Evolutionary conservation across 495 filamentous ascomycete species (phyloP).

Genomic region (Astrothelium subdiscretum): DNA sequence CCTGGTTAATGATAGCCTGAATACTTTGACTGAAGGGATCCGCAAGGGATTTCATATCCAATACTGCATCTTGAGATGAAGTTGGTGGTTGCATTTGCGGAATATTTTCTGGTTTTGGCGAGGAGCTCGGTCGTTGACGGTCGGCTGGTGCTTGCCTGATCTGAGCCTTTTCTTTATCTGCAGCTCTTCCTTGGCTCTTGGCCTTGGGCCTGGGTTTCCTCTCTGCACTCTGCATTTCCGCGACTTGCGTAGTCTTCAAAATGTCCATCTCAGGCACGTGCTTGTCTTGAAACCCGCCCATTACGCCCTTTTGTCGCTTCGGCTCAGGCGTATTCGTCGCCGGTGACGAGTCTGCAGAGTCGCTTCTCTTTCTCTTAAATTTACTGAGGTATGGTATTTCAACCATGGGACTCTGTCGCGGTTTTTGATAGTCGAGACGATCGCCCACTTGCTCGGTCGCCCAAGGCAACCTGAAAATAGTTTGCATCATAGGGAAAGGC

Average conservation of each 20-base stretch:
- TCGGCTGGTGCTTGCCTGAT: neutral
- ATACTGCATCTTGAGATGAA: neutral
- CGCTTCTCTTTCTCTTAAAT: conserved; percentile 25
- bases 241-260: neutral
- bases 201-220: neutral
- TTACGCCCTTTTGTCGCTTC: conserved; percentile 20
- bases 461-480: conserved; percentile 30
- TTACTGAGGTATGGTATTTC: conserved; percentile 26
- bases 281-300: neutral
- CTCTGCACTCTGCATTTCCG: neutral
- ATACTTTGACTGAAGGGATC: neutral
- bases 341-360: conserved; percentile 19
- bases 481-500: conserved; percentile 24
- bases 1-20: conserved; percentile 48
- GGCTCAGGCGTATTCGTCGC: conserved; percentile 13
- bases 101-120: neutral
- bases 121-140: neutral
- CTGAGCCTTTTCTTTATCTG: neutral
- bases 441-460: conserved; percentile 24
- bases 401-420: conserved; percentile 19
- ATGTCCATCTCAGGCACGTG: neutral
- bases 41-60: neutral
- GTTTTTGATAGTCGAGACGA: neutral
- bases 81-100: conserved; percentile 6
- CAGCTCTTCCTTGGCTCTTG: neutral